Base-by-base conservation (phyloP, 129 eudicot genomes). In the Heracleum sosnowskyi region DNA sequence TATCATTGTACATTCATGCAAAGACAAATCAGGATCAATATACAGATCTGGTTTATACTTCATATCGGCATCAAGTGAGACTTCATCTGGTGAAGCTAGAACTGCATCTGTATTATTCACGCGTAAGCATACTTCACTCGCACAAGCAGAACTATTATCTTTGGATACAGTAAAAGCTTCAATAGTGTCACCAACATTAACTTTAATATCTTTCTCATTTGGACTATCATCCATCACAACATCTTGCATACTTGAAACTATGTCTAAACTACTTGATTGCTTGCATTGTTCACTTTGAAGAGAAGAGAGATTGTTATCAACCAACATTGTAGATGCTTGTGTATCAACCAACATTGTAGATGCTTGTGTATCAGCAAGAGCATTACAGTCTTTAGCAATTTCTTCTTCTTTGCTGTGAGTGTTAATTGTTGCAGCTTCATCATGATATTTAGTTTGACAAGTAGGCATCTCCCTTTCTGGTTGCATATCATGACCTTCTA, bases 21-120 rank as follows among this genome's bases (percentile, higher is more conserved):
- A 69, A 81, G 87, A 79, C 57, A 76, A 77, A 77, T 78, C 87
- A 77, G 83, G 70, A 28, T 37, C 73, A 75, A 69, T 34, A 35
- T 55, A 64, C 33, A 16, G 29, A 39, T 75, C 46, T 74, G 39
- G 15, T 33, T 31, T 64, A 74, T 42, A 7, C 36, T 78, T 68
- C 33, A 70, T 26, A 53, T 75, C 84, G 34, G 49, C 40, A 76
- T 78, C 69, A 42, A 49, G 57, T 31, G 78, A 66, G n/a, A 37
- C 53, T 33, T 51, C 70, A 63, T 35, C 66, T 78, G 75, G 62
- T 55, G 66, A 51, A 44, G 36, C 73, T 64, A 72, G 18, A 69
- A 29, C 80, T 47, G 22, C 31, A 28, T 55, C 63, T 33, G 20
- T 74, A 51, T 71, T 49, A 73, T 71, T 44, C 73, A 70, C 57